Percentiles rank a stretch among this genome's conserved stretches.
Evolutionary conservation across 116 monocot genomes (phyloP).

Genomic region (Cymodocea nodosa): DNA sequence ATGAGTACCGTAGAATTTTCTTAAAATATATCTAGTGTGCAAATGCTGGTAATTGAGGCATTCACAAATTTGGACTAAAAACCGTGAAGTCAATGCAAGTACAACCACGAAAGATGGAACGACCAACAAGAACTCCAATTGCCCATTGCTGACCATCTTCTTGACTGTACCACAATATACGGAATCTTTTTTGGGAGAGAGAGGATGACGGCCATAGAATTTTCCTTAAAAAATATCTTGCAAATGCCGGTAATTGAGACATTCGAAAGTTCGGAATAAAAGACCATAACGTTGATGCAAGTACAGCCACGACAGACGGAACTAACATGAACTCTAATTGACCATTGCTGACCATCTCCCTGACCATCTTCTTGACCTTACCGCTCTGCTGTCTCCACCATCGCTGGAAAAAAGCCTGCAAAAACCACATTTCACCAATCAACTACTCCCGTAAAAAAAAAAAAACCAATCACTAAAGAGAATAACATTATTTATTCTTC

Average conservation of each 20-base stretch:
- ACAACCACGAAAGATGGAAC: too few relatives aligned
- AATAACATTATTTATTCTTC: too few relatives aligned
- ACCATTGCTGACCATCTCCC: slow-evolving; percentile 59
- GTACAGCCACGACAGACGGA: not conserved
- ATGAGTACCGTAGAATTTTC: too few relatives aligned
- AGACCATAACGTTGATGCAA: not conserved
- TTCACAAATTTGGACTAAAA: too few relatives aligned
- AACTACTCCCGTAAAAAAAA: not conserved
- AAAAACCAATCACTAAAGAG: not conserved
- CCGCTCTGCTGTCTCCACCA: slow-evolving; percentile 97
- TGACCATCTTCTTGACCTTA: slow-evolving; percentile 49
- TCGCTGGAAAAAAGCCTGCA: slow-evolving; percentile 93
- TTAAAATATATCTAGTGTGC: too few relatives aligned
- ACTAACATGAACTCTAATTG: slow-evolving; percentile 87
- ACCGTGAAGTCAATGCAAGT: too few relatives aligned
- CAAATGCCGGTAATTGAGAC: not conserved
- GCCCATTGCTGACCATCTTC: too few relatives aligned
- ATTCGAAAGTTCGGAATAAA: not conserved
- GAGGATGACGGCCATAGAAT: too few relatives aligned
- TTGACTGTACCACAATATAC: too few relatives aligned
- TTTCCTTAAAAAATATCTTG: not conserved
- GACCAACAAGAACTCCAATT: too few relatives aligned
- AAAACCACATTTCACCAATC: not conserved
- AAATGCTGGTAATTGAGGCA: too few relatives aligned
- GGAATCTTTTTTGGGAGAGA: too few relatives aligned